Conservation (phyloP, 1,139 yeast genomes). For the Hyphopichia wangnamkhiaoensis region DNA sequence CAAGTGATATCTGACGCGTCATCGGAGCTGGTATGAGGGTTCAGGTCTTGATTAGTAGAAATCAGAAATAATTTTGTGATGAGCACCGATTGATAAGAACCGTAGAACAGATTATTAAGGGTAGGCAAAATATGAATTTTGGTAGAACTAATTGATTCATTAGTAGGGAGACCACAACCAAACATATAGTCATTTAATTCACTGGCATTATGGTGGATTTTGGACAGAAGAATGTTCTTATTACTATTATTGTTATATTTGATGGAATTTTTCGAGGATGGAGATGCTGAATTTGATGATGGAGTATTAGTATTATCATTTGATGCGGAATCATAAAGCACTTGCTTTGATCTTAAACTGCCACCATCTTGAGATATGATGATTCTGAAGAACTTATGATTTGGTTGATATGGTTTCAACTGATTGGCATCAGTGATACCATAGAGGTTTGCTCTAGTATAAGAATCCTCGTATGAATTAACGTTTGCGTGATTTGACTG, state of each 20-base stretch:
- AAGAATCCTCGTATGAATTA: conserved; percentile 42
- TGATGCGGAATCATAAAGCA: conserved; percentile 43
- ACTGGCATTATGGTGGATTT: conserved; percentile 38
- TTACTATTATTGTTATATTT: conserved; percentile 6
- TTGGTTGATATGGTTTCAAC: conserved; percentile 32
- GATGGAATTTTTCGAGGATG: conserved; percentile 4
- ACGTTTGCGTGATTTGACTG: conserved; percentile 2
- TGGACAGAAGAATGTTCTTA: conserved; percentile 18
- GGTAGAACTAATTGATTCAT: conserved; percentile 45
- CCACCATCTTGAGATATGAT: conserved; percentile 58
- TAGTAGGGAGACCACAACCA: conserved; percentile 57
- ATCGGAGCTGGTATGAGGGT: conserved; percentile 5
- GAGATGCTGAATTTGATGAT: conserved; percentile 3
- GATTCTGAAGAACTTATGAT: conserved; percentile 40
- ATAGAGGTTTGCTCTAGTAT: conserved; percentile 44
- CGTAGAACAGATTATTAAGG: conserved; percentile 30
- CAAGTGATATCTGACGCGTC: conserved; percentile 17
- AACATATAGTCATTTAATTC: conserved; percentile 56
- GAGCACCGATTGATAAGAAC: conserved; percentile 37
- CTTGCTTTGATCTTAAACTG: conserved; percentile 46
- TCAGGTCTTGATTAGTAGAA: conserved; percentile 2
- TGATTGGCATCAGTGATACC: conserved; percentile 38
- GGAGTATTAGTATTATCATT: background rate
- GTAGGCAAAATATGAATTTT: conserved; percentile 52
- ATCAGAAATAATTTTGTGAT: conserved; percentile 49